Evolutionary conservation across 805 yeast genomes (phyloP), one percentile per base, ranked within the genome.

Genomic region (Ascoidea tarda): DNA sequence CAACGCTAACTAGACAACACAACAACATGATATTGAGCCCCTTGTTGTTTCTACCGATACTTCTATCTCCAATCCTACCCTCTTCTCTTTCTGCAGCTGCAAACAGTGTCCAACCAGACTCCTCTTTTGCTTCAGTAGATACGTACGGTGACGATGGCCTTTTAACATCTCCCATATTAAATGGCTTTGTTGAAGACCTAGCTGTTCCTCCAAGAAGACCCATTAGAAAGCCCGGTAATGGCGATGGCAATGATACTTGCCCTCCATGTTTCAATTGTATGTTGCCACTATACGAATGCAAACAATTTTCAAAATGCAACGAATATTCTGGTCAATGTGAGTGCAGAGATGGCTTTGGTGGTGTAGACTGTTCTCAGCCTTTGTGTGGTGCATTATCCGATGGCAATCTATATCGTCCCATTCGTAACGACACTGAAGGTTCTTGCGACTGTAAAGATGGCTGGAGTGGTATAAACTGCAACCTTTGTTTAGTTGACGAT

Each of bases 201-300:
- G 3, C 28, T 21, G 28, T 21, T 21, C 3, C 28, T 21, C 28
- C 28, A 21, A 21, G 28, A 21, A 21, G 28, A 21, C 28, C 28
- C 28, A 21, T 21, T 3, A 21, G 28, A 21, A 21, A 21, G 28
- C 28, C 28, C 28, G 28, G 28, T 21, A 21, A 21, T 21, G 28
- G 28, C 28, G 52, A 52, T 32, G 56, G 54, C 42, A 54, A 57
- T 33, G 79, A 72, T 8, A 71, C 76, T 50, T 87, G 95, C 61
- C 95, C 95, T 0, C 95, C 95, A 0, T 87, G 97, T 62, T 93
- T 93, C 77, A 91, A 93, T 67, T 93, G 99, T 71, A 85, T 88
- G 74, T 73, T 89, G 10, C 95, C 97, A 2, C 84, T 89, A 57
- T 89, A 86, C 61, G 83, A 81, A 57, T 93, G 99, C 67, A 79